Percentiles rank a stretch among this genome's conserved stretches.
Evolutionary conservation across 2,329 filamentous ascomycete species (phyloP).

Genomic region (Emericellopsis cladophorae): DNA sequence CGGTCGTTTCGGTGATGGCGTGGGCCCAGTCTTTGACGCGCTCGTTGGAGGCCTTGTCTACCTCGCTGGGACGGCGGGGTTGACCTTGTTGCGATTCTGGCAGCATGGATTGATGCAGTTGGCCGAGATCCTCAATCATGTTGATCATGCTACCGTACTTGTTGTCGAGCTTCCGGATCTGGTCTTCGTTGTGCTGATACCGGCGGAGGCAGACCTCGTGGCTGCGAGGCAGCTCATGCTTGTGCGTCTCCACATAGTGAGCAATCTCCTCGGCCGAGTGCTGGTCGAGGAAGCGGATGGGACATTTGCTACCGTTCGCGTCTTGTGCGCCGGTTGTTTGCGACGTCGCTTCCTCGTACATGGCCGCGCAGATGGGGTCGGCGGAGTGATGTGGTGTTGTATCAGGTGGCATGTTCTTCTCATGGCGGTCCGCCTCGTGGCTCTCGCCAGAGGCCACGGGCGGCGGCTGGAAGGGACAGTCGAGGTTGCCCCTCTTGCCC

Average conservation of each 20-base stretch:
- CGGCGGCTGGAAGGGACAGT: constrained; percentile 61
- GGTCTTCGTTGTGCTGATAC: constrained; percentile 76
- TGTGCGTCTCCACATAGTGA: constrained; percentile 86
- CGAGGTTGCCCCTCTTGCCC: constrained; percentile 66
- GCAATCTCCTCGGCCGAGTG: constrained; percentile 90
- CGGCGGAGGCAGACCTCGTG: constrained; percentile 86
- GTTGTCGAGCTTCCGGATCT: constrained; percentile 78
- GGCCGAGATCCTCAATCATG: constrained; percentile 86
- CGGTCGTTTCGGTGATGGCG: constrained; percentile 47
- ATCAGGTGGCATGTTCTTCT: constrained; percentile 16
- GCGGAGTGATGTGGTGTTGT: constrained; percentile 32
- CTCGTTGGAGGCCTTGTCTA: constrained; percentile 46
- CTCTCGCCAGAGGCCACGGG: constrained; percentile 9
- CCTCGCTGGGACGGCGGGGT: constrained; percentile 25
- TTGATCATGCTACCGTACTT: constrained; percentile 87
- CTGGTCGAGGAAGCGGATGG: constrained; percentile 84
- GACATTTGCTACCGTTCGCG: constrained; percentile 56
- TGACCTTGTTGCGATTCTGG: constrained; percentile 43
- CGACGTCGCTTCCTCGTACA: constrained; percentile 46
- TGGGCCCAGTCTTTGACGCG: constrained; percentile 82
- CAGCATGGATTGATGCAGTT: constrained; percentile 79
- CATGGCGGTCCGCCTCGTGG: constrained; percentile 15
- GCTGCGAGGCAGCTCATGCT: constrained; percentile 86
- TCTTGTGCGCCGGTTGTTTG: constrained; percentile 34
- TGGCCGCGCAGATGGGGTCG: constrained; percentile 52